Base-by-base conservation (phyloP, 306 rosid species). In the Vigna mungo region DNA sequence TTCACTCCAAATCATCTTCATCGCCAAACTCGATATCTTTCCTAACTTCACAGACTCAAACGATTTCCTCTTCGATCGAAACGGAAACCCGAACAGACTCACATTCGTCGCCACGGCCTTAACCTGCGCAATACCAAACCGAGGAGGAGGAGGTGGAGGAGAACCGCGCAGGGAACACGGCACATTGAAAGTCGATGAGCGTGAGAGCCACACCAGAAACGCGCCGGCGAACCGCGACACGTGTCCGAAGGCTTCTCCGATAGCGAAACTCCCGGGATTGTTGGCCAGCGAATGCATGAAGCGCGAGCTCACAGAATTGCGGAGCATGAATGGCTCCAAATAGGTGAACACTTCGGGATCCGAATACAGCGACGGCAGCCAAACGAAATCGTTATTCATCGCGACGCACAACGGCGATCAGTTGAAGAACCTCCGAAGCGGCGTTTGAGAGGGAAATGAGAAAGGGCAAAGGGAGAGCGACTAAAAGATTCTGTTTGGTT, bases 361-460 rank as follows among this genome's bases (percentile, higher is more conserved):
- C 5, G 90, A 89, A 88, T 90, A 92, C 79, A 85, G 75, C 68
- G 87, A 75, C 51, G 88, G 83, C 17, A 89, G 80, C 94, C 96
- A 86, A 84, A 89, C 67, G 92, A 93, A 86, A 84, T 88, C 80
- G 79, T 85, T 87, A 78, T 76, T 80, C 99, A 92, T 89, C 63
- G 11, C 58, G 25, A 11, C 37, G 63, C 84, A 44, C 16, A 4
- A 44, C 46, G 53, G 20, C 34, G 25, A 46, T 7, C 53, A 59
- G 46, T 16, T 12, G 27, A 49, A 49, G 41, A 15, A 59, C 7
- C 32, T 55, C 9, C 18, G 18, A 59, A 27, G 36, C 23, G 12
- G 10, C 4, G 37, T 34, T 34, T 34, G 37, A 34, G 37, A 11
- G 3, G 34, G 25, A 9, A 58, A 25, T 20, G 64, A 58, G 37